These are phyloP conservation scores for Saraca asoca DNA, from an alignment of 331 rosid genomes.

Conservation along the genomic window DNA sequence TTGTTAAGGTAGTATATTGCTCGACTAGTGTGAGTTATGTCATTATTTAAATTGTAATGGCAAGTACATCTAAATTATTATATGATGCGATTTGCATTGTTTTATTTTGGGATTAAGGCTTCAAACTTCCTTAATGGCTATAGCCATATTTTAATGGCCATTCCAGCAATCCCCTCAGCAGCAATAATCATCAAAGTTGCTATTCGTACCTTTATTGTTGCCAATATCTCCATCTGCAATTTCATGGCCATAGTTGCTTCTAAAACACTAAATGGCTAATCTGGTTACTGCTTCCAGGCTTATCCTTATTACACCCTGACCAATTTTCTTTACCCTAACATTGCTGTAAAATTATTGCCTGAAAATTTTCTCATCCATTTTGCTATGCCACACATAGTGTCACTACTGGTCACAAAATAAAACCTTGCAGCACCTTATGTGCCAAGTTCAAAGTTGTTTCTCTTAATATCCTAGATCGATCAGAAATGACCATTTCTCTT, in stretches of 20 bases:
- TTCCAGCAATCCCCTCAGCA: background rate
- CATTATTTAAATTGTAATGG: background rate
- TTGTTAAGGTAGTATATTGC: background rate
- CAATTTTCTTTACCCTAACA: background rate
- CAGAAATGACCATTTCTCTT: too few species aligned
- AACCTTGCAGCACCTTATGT: background rate
- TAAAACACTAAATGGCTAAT: too few species aligned
- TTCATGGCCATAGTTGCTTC: background rate
- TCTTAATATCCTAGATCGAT: background rate
- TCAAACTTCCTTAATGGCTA: too few species aligned
- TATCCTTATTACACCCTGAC: background rate
- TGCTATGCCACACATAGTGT: background rate
- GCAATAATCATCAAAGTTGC: background rate
- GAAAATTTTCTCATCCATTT: background rate
- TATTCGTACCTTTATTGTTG: too few species aligned
- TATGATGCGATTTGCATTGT: constrained; percentile 4
- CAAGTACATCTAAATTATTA: background rate
- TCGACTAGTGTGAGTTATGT: background rate
- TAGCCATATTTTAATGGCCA: background rate
- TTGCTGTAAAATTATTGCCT: background rate
- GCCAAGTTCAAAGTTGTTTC: background rate
- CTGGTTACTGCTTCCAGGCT: background rate
- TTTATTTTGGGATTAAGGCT: too few species aligned
- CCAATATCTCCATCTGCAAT: background rate
- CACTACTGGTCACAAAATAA: background rate